Base-by-base conservation (phyloP, 495 filamentous ascomycete species). In the Aspergillus indologenus region DNA sequence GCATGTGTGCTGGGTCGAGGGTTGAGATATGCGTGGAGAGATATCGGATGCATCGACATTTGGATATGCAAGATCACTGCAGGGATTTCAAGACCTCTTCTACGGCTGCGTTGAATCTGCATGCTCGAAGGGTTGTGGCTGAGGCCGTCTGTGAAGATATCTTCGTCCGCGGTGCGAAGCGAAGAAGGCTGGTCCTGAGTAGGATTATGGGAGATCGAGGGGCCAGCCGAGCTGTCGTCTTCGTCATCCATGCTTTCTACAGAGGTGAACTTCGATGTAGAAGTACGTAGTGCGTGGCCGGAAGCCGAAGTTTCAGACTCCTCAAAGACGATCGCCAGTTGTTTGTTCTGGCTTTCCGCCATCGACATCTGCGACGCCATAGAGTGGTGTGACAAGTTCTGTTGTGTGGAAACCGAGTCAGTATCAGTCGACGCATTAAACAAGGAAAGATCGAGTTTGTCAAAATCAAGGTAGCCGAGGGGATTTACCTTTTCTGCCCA, bases 41-140 rank as follows among this genome's bases (percentile, higher is more conserved):
- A 78, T 12, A 81, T 69, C 0, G 77, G 78, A 55, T 83, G 77
- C 17, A 82, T 63, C 6, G 80, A 81, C 81, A 83, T 83, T 56
- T 81, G 77, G 20, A 83, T 83, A 57, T 83, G 75, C 26, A 83
- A 71, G 45, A 81, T 71, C 11, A 83, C 71, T 19, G 71, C 74
- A 34, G 70, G 73, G 9, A 70, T 62, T 26, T 73, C 68, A 12
- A 71, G 57, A 0, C 64, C 61, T 43, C 61, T 57, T 31, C 68
- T 69, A 22, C 48, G 52, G 47, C 63, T 63, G 15, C 62, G 66
- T 56, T 71, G 68, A 2, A 79, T 57, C 52, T 73, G 70, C 9
- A 74, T 54, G 46, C 71, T 74, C 5, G 74, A 76, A 48, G 67
- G 65, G 54, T 77, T 69, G 46, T 74, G 65, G 51, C 75, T 79